Conservation (phyloP, 2,329 filamentous ascomycete genomes). For the Coniochaeta pulveracea region DNA sequence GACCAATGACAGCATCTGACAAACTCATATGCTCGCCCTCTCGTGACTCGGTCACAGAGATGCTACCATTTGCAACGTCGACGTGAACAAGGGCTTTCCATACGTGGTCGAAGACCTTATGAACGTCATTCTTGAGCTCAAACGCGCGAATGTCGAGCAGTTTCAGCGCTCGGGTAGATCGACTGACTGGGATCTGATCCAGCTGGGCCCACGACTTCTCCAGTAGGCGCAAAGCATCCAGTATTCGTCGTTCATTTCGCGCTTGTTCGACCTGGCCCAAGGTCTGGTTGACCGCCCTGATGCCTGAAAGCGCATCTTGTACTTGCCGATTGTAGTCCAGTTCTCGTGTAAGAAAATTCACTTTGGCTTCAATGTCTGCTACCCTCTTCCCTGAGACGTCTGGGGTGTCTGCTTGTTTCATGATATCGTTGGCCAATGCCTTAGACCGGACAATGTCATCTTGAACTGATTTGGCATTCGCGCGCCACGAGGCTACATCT, state of each 20-base stretch:
- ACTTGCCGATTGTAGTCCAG: constrained; percentile 48
- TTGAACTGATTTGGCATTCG: constrained; percentile 73
- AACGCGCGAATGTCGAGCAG: constrained; percentile 55
- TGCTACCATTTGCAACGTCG: constrained; percentile 39
- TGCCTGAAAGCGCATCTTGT: constrained; percentile 33
- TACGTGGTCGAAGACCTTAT: constrained; percentile 53
- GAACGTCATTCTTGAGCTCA: constrained; percentile 54
- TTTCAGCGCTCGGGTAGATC: constrained; percentile 49
- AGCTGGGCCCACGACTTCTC: constrained; percentile 48
- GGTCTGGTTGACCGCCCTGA: constrained; percentile 47
- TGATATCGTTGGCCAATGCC: constrained; percentile 68
- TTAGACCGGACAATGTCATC: constrained; percentile 75
- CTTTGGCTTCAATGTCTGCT: constrained; percentile 39
- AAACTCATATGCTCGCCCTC: constrained; percentile 42
- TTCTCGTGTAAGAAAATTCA: constrained; percentile 46
- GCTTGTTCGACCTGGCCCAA: constrained; percentile 50
- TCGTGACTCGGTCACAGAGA: constrained; percentile 43
- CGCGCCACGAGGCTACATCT: constrained; percentile 78
- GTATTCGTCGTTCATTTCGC: constrained; percentile 39
- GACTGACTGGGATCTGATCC: constrained; percentile 46
- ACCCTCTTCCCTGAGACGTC: constrained; percentile 40
- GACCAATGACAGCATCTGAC: constrained; percentile 39
- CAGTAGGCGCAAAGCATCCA: constrained; percentile 45
- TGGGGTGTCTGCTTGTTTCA: constrained; percentile 60
- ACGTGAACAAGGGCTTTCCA: constrained; percentile 61